Evolutionary conservation across 805 yeast species (phyloP).

Genomic region (Metschnikowia continentalis): DNA sequence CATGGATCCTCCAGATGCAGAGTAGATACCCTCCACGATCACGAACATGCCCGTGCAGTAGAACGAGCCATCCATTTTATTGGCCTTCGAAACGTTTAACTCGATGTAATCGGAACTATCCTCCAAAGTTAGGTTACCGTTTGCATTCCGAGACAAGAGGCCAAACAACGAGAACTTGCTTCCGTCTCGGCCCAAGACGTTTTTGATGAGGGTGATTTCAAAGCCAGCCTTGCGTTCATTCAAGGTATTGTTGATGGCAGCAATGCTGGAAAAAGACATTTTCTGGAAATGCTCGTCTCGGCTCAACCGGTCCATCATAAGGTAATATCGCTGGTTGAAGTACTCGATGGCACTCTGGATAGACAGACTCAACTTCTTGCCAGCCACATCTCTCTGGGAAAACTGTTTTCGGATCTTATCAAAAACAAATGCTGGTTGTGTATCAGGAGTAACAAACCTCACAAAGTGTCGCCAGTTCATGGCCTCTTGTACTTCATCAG

Average conservation of each 20-base stretch:
- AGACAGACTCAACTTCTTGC: slow-evolving; percentile 12
- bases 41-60: slow-evolving; percentile 74
- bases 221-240: slow-evolving; percentile 11
- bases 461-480: slow-evolving; percentile 74
- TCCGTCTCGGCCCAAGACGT: slow-evolving; percentile 81
- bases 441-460: slow-evolving; percentile 56
- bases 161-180: slow-evolving; percentile 76
- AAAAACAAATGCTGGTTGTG: slow-evolving; percentile 62
- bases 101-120: slow-evolving; percentile 76
- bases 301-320: slow-evolving; percentile 65
- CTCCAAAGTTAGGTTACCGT: slow-evolving; percentile 71
- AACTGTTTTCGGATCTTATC: slow-evolving; percentile 62
- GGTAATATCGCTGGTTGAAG: slow-evolving; percentile 52
- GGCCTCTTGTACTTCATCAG: slow-evolving; percentile 17
- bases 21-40: slow-evolving; percentile 80
- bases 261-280: slow-evolving; percentile 38
- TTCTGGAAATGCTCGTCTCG: slow-evolving; percentile 74
- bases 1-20: slow-evolving; percentile 50
- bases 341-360: slow-evolving; percentile 30
- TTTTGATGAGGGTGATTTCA: slow-evolving; percentile 68
- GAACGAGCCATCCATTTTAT: slow-evolving; percentile 60
- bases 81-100: slow-evolving; percentile 59
- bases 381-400: slow-evolving; percentile 12
- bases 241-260: slow-evolving; percentile 35
- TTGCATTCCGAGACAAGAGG: slow-evolving; percentile 54